Base-by-base conservation (phyloP, 2,329 filamentous ascomycete species). In the Cladophialophora carrionii region DNA sequence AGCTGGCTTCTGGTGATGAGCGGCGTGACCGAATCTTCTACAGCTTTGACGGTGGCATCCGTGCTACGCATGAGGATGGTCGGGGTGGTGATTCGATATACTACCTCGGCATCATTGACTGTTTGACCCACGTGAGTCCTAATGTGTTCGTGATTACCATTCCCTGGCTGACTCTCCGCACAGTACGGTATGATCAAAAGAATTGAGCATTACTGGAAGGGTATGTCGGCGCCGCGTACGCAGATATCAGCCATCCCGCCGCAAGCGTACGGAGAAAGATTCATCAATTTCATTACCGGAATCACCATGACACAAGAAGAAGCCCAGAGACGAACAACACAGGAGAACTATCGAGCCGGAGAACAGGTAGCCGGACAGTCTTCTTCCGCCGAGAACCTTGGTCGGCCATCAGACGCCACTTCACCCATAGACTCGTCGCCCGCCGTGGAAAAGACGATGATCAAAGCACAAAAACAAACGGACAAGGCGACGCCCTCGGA, bases 31-130 rank as follows among this genome's bases (percentile, higher is more conserved):
- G 92, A 71, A 87, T 94, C 70, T 99, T 98, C 77, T 97, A 96
- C 76, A 87, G 89, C 64, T 94, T 98, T 71, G 94, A 98, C 74
- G 95, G 95, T 56, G 95, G 95, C 2, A 92, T 97, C 78, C 85
- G 89, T 71, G 94, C 95, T 12, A 98, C 95, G 0, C 92, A 97
- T 74, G 92, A 97, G 77, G 88, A 96, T 77, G 90, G 96, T 68
- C 80, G 82, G 17, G 87, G 90, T 1, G 93, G 90, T 1, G 91
- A 97, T 61, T 92, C 96, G 78, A 92, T 99, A 49, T 99, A 99
- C 78, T 99, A 99, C 76, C 86, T 99, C 7, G 96, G 95, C 41
- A 96, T 99, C 72, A 99, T 99, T 77, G 95, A 99, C 78, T 99
- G 95, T 77, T 82, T 99, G 73, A 99, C 95, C 72, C 92, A 97